A percentile compares a stretch with the other conserved stretches of the same genome.
These are phyloP conservation scores for Exophiala spinifera DNA, from an alignment of 2,329 filamentous ascomycete genomes.

Conservation along the genomic window DNA sequence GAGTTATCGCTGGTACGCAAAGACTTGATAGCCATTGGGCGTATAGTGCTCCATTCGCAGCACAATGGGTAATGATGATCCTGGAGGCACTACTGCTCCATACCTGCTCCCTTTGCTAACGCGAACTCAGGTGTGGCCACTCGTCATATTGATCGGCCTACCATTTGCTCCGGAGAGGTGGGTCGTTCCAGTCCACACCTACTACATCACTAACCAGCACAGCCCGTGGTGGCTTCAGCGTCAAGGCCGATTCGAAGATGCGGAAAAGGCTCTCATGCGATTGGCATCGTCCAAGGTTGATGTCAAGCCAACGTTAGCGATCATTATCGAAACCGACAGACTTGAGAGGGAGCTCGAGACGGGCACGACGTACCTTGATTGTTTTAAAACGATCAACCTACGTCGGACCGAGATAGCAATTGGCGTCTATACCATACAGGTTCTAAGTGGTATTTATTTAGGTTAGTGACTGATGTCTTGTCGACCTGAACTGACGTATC, in stretches of 20 bases:
- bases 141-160: slow-evolving; percentile 37
- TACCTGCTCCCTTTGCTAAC: not conserved
- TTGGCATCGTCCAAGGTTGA: slow-evolving; percentile 41
- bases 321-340: slow-evolving; percentile 43
- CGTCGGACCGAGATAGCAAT: slow-evolving; percentile 46
- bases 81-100: too few relatives aligned
- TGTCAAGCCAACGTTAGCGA: slow-evolving; percentile 40
- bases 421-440: slow-evolving; percentile 45
- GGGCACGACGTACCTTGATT: slow-evolving; percentile 38
- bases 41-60: slow-evolving; percentile 44
- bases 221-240: slow-evolving; percentile 41
- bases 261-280: slow-evolving; percentile 36
- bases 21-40: slow-evolving; percentile 41
- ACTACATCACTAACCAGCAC: not conserved
- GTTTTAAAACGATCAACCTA: slow-evolving; percentile 43
- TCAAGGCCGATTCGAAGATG: slow-evolving; percentile 36
- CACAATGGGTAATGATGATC: slow-evolving; percentile 37
- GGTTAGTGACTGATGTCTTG: too few relatives aligned
- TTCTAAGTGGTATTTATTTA: slow-evolving; percentile 43
- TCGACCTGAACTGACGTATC: too few relatives aligned
- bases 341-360: slow-evolving; percentile 41
- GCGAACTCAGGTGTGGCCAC: slow-evolving; percentile 33
- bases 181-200: not conserved
- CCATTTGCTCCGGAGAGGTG: slow-evolving; percentile 39
- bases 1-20: slow-evolving; percentile 35